phyloP scores from a whole-genome alignment of 768 basidiomycete species.

The Kwoniella sp. region DNA sequence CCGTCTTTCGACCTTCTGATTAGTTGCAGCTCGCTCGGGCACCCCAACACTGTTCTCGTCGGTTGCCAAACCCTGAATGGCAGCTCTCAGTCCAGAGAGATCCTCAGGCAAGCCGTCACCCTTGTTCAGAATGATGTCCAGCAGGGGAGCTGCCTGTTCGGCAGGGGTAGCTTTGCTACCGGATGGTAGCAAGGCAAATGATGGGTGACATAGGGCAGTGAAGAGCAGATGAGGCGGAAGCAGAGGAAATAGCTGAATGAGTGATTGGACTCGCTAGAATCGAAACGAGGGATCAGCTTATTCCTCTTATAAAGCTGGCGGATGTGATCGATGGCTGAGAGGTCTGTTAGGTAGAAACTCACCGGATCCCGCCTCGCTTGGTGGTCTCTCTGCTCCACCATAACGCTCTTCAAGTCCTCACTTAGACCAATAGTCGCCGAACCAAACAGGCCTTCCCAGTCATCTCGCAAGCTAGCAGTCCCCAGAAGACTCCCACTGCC shows the following conservation, averaged over 20 bases:
- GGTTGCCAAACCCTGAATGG: constrained; percentile 16
- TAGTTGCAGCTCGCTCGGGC: background rate
- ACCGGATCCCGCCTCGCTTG: constrained; percentile 30
- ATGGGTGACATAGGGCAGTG: constrained; percentile 44
- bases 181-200: constrained; percentile 32
- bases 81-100: constrained; percentile 65
- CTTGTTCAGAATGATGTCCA: constrained; percentile 57
- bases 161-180: constrained; percentile 28
- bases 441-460: constrained; percentile 14
- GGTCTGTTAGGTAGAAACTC: constrained; percentile 5
- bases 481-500: background rate
- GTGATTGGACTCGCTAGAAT: constrained; percentile 34
- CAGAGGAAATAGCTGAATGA: constrained; percentile 47
- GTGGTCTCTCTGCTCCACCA: constrained; percentile 21
- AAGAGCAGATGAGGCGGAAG: constrained; percentile 41
- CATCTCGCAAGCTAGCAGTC: constrained; percentile 5
- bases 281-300: background rate
- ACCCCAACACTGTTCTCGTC: background rate
- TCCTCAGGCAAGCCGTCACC: constrained; percentile 67
- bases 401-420: constrained; percentile 21
- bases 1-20: constrained; percentile 54
- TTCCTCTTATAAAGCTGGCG: too few species aligned
- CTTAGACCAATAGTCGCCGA: constrained; percentile 5
- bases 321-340: background rate
- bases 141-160: constrained; percentile 38